These are phyloP conservation scores for Tephrocybe sp. DNA, from an alignment of 768 basidiomycete species.

Conservation along the genomic window DNA sequence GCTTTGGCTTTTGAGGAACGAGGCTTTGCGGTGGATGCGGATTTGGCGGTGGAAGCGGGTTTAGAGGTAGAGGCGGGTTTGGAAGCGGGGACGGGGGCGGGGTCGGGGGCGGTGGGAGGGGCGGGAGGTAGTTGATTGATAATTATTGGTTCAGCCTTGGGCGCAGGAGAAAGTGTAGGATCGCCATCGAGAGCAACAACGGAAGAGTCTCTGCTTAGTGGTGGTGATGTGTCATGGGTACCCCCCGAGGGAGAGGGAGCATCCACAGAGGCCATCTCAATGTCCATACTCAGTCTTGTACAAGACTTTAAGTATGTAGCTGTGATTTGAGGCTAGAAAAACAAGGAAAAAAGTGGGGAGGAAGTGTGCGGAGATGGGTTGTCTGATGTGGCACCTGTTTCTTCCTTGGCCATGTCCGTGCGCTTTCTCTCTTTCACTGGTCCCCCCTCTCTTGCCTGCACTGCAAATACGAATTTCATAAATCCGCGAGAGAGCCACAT, in stretches of 20 bases:
- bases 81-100: constrained; percentile 3
- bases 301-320: not conserved
- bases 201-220: not conserved
- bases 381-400: constrained; percentile 15
- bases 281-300: constrained; percentile 1
- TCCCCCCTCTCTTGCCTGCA: constrained; percentile 9
- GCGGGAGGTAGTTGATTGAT: too few relatives aligned
- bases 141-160: not conserved
- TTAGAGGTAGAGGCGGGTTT: constrained; percentile 17
- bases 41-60: constrained; percentile 11
- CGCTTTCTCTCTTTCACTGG: constrained; percentile 16
- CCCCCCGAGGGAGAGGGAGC: too few relatives aligned
- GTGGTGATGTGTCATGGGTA: not conserved
- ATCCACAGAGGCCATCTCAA: not conserved
- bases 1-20: constrained; percentile 43
- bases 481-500: constrained; percentile 25
- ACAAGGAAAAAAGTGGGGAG: constrained; percentile 13
- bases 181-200: not conserved
- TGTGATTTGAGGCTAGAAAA: constrained; percentile 11
- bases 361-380: constrained; percentile 3
- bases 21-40: constrained; percentile 41
- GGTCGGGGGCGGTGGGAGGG: not conserved
- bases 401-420: constrained; percentile 28
- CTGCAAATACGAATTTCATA: constrained; percentile 11
- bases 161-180: not conserved